phyloP scores from a whole-genome alignment of 257 asterid species.

The Leonotis leonurus region DNA sequence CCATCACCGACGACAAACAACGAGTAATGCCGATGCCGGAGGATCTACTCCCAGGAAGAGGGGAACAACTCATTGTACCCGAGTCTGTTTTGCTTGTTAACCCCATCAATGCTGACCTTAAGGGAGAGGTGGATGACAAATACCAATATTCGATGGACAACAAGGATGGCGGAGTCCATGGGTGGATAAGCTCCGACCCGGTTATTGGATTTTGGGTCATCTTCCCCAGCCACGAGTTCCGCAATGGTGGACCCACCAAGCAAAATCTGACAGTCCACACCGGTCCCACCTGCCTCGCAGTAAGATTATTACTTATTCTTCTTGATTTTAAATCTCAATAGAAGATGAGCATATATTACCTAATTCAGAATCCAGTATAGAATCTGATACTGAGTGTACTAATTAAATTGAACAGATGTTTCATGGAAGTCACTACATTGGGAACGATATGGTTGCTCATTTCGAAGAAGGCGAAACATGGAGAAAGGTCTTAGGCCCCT shows the following conservation, averaged over 20 bases:
- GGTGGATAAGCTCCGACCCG: conserved; percentile 56
- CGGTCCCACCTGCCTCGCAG: conserved; percentile 56
- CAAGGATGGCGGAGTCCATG: conserved; percentile 53
- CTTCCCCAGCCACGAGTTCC: conserved; percentile 51
- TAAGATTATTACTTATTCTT: conserved; percentile 16
- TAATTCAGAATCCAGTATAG: no score
- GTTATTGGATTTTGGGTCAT: conserved; percentile 51
- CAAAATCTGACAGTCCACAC: conserved; percentile 51
- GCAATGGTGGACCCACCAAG: conserved; percentile 56
- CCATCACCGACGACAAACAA: conserved; percentile 49
- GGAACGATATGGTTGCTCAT: conserved; percentile 35
- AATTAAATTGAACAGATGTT: conserved; percentile 51
- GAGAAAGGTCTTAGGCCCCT: conserved; percentile 48
- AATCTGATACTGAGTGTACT: no score
- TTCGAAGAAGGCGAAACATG: conserved; percentile 50
- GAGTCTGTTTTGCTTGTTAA: conserved; percentile 49
- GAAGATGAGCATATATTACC: no score
- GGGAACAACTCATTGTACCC: conserved; percentile 45
- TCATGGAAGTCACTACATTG: conserved; percentile 44
- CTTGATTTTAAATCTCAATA: no score
- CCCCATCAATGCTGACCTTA: conserved; percentile 53
- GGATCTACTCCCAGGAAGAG: conserved; percentile 41
- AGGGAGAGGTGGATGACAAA: conserved; percentile 62
- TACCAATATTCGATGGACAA: conserved; percentile 63
- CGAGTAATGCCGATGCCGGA: conserved; percentile 63